Evolutionary conservation across 2,329 filamentous ascomycete genomes (phyloP).

Genomic region (Ceratocystis lukuohia): DNA sequence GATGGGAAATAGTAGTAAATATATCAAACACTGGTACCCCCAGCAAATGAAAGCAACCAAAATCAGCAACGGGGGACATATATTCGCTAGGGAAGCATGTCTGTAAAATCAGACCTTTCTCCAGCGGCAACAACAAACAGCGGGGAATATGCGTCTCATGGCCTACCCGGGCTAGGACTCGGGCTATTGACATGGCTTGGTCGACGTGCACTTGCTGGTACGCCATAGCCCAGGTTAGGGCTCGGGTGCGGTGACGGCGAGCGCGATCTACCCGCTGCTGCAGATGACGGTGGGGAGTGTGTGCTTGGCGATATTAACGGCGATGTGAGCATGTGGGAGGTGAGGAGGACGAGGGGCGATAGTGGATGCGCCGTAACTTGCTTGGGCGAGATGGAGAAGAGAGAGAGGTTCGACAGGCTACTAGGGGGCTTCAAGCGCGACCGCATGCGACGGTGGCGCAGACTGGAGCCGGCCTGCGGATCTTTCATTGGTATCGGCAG

Average conservation of each 20-base stretch:
- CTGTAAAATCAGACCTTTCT: no score
- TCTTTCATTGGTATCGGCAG: background rate
- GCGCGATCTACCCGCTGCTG: constrained; percentile 26
- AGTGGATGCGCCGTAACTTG: constrained; percentile 18
- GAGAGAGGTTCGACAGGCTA: constrained; percentile 13
- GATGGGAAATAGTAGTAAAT: background rate
- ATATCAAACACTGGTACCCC: background rate
- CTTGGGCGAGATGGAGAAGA: constrained; percentile 17
- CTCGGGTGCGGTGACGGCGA: constrained; percentile 28
- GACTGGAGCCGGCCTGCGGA: background rate
- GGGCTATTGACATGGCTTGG: no score
- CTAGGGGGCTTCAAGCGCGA: constrained; percentile 14
- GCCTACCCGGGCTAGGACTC: background rate
- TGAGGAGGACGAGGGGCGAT: constrained; percentile 13
- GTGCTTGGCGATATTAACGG: constrained; percentile 30
- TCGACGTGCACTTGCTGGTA: background rate
- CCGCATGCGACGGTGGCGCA: constrained; percentile 8
- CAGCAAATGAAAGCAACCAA: background rate
- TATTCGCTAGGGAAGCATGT: no score
- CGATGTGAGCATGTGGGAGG: constrained; percentile 29
- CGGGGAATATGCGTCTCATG: background rate
- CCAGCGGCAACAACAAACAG: background rate
- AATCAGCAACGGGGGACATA: background rate
- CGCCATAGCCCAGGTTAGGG: background rate
- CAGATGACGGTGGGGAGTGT: constrained; percentile 25